Base-by-base conservation (phyloP, 345 rosid species). In the Eutrema japonicum region DNA sequence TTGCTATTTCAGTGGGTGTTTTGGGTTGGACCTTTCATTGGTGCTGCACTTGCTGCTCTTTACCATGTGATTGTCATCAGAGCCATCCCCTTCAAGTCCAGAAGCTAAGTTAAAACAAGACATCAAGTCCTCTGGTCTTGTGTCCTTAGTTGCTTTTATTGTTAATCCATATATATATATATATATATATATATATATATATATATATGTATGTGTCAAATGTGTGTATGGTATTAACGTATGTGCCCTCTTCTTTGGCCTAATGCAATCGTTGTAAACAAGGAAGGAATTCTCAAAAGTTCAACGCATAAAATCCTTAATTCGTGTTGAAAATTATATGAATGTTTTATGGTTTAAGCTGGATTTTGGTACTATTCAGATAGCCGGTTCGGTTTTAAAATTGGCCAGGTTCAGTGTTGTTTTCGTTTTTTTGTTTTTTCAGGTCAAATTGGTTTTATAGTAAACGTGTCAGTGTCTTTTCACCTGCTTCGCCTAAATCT, bases 1-100 rank as follows among this genome's bases (percentile, higher is more conserved):
- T 2, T 26, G 0, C 29, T 4, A 5, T 42, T 69, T 11, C 83
- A 88, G 93, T 88, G 94, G 94, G 80, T 88, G 30, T 88, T 88
- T 77, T 88, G 91, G 94, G 88, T 88, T 10, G 94, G 94, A 11
- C 94, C 94, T 10, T 86, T 88, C 67, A 59, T 85, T 32, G 94
- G 94, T 2, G 94, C 94, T 35, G 89, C 84, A 8, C 84, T 88
- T 38, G 94, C 94, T 37, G 94, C 94, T 48, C 66, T 88, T 1
- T 88, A 88, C 79, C 94, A 86, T 71, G 78, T 65, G 30, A 84
- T 86, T 26, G 86, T 88, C 78, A 88, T 88, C 79, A 85, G 94
- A 74, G 94, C 94, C 72, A 86, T 88, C 22, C 89, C 94, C 13
- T 88, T 88, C 78, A 88, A 86, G 72, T 63, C 71, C 49, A 71